Evolutionary conservation across 1,139 yeast species (phyloP).

Genomic region (Pichia sp.): DNA sequence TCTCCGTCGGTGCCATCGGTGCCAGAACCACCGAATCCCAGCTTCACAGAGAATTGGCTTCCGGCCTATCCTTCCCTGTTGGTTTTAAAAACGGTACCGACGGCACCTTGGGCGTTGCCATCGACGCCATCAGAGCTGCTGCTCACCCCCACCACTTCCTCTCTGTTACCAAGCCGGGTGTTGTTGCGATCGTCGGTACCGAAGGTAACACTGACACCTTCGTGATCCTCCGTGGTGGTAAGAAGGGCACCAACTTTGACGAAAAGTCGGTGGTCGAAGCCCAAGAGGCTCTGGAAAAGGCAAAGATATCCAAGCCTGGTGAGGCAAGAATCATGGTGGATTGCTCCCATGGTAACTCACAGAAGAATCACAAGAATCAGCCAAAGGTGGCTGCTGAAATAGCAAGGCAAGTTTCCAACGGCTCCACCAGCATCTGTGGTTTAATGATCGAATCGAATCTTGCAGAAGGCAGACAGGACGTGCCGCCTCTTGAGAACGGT

Average conservation of each 20-base stretch:
- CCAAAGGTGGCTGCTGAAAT: constrained; percentile 83
- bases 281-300: constrained; percentile 56
- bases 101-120: constrained; percentile 87
- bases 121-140: constrained; percentile 92
- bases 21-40: constrained; percentile 99
- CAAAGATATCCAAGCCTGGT: constrained; percentile 47
- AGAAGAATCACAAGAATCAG: constrained; percentile 85
- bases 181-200: constrained; percentile 92
- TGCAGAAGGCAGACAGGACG: constrained; percentile 89
- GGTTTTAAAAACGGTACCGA: constrained; percentile 99
- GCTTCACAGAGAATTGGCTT: constrained; percentile 93
- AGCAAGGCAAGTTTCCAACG: constrained; percentile 73
- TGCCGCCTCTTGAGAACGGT: constrained; percentile 58
- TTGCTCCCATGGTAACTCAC: constrained; percentile 95
- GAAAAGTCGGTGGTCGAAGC: constrained; percentile 67
- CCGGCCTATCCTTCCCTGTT: constrained; percentile 95
- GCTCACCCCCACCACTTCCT: constrained; percentile 90
- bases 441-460: constrained; percentile 94
- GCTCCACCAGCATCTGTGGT: constrained; percentile 79
- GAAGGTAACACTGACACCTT: constrained; percentile 91
- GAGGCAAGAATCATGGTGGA: constrained; percentile 88
- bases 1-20: constrained; percentile 96
- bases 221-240: constrained; percentile 93
- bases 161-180: constrained; percentile 90
- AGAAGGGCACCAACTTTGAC: constrained; percentile 85